Evolutionary conservation across 352 stramenopile genomes (phyloP), one percentile per base, ranked within the genome.

Genomic region (Phytophthora hibernalis): DNA sequence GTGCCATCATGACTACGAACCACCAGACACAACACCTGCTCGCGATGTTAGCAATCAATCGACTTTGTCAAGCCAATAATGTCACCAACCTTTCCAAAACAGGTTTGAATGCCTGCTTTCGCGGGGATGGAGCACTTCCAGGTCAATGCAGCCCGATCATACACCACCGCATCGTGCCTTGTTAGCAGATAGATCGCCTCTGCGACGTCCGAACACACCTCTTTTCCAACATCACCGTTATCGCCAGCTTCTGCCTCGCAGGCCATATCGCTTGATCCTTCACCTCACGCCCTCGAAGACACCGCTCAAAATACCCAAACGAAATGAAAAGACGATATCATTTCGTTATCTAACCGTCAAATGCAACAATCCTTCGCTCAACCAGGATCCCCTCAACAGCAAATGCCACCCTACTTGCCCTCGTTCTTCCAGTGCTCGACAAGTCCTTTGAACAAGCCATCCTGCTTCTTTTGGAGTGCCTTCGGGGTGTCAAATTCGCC

Each of bases 401-500:
- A 44, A 44, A 18, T 44, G 7, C 37, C 37, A 21, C 20, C 31
- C 37, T 70, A 74, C 63, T 79, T 74, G 20, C 72, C 61, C 44
- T 79, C 79, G 42, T 91, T 83, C 54, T 84, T 85, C 87, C 85
- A 95, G 59, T 95, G 87, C 15, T 83, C 70, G 44, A 95, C 82
- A 6, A 95, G 83, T 13, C 56, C 73, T 64, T 87, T 89, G 57
- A 96, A 96, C 18, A 96, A 44, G 7, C 80, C 85, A 30, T 90
- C 74, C 10, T 82, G 49, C 24, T 91, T 90, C 70, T 83, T 82
- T 55, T 85, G 82, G 3, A 93, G 68, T 21, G 71, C 80, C 20
- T 84, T 76, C 0, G 96, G 96, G 10, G 91, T 92, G 72, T 98
- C 97, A 58, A 98, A 98, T 68, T 99, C 97, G 11, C 81, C 91